These are phyloP conservation scores for Sarocladiaceae sp. DNA, from an alignment of 2,329 filamentous ascomycete species.

Conservation along the genomic window DNA sequence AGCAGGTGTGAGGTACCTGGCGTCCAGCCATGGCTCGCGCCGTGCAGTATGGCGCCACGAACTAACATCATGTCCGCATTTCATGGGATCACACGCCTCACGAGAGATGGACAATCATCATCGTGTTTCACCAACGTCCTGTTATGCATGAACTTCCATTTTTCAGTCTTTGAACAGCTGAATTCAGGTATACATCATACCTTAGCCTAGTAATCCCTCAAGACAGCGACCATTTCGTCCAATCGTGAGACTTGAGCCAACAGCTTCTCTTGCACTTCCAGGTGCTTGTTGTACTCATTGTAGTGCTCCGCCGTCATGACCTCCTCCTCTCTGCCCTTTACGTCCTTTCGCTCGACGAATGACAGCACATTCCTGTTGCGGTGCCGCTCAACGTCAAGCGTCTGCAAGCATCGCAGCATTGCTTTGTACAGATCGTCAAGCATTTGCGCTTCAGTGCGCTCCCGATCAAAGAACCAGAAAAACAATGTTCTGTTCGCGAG, in stretches of 20 bases:
- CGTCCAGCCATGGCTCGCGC: no score
- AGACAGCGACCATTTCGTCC: conserved; percentile 76
- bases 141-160: no score
- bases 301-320: conserved; percentile 71
- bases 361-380: conserved; percentile 67
- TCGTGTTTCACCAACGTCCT: no score
- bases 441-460: conserved; percentile 62
- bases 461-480: conserved; percentile 83
- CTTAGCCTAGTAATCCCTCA: conserved; percentile 74
- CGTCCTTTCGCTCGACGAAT: conserved; percentile 79
- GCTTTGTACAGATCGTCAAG: conserved; percentile 82
- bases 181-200: neutral
- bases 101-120: no score
- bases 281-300: conserved; percentile 50
- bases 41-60: no score
- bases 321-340: conserved; percentile 76
- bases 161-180: no score
- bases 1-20: no score
- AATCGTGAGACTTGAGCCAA: conserved; percentile 72
- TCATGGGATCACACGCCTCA: no score
- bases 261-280: conserved; percentile 65
- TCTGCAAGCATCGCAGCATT: conserved; percentile 79
- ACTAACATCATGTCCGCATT: no score
- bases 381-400: conserved; percentile 68
- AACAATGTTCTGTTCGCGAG: conserved; percentile 80